Evolutionary conservation across 1,284 basidiomycete genomes (phyloP), one percentile per base, ranked within the genome.

Genomic region (Mycena sp.): DNA sequence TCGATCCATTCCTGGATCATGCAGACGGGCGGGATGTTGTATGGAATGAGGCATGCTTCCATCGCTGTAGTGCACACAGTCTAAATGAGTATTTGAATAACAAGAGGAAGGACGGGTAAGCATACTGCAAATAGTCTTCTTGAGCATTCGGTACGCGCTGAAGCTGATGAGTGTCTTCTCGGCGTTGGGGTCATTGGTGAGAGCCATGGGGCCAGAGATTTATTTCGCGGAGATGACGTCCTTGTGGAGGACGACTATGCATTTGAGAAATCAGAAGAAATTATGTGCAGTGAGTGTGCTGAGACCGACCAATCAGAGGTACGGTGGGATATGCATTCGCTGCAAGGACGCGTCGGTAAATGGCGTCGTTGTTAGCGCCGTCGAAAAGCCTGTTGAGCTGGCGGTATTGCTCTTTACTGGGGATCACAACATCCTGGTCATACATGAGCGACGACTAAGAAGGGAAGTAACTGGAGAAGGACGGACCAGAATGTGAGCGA

Each of bases 271-370:
- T n/a, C n/a, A n/a, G n/a, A n/a, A n/a, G n/a, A n/a, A n/a, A n/a
- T n/a, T n/a, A n/a, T n/a, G n/a, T n/a, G n/a, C n/a, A n/a, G n/a
- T n/a, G n/a, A n/a, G 16, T 11, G 29, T 10, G 49, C 28, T 59
- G 17, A 54, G 21, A 50, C 35, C 21, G 17, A 73, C 76, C 53
- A 29, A 74, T 56, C 37, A 76, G 58, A 19, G 76, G 76, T 21
- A 79, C 69, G 7, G 77, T 76, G 17, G 82, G 81, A 57, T 74
- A 70, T 17, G 65, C 64, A 26, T 72, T 74, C 2, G 64, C 71
- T n/a, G 72, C 70, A 43, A 84, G 67, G 0, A 73, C 74, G 40
- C 75, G 67, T 17, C 82, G 79, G 57, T 82, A 81, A 16, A 53
- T 44, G 5, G 72, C 67, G 41, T 71, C 72, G 67, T 79, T 74